Base-by-base conservation (phyloP, 2,329 filamentous ascomycete genomes). In the Penicillium sp. region DNA sequence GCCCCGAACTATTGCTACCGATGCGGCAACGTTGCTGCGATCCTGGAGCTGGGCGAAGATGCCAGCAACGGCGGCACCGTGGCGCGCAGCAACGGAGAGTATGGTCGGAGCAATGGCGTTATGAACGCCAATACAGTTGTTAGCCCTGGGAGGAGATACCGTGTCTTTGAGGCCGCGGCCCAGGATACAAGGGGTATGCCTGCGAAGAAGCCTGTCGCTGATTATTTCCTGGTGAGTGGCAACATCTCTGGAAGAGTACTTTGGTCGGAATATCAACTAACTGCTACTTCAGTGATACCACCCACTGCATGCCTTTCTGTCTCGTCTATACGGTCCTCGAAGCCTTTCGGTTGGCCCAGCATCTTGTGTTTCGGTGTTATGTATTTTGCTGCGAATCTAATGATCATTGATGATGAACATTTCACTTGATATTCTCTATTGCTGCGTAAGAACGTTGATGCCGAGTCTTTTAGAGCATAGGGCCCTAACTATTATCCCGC, bases 161-260 rank as follows among this genome's bases (percentile, higher is more conserved):
- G 92, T 31, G 92, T 98, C 8, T 98, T 98, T 67, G 91, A 97
- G 65, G 93, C 93, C 0, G 93, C 93, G 46, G 91, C 93, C 45
- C 93, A 98, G 74, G 93, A 97, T 70, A 90, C 87, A 1, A 81
- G 93, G 62, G 93, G 93, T 4, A 98, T 98, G 93, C 93, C 93
- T 51, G 93, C 93, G 3, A 98, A 98, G 81, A 97, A 97, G 72
- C 93, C 93, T 3, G 89, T 95, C 46, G 90, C 90, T 12, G 92
- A 97, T 73, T 98, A 97, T 76, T 98, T 98, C 71, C 76, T 98
- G 72, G 72, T 75, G 57, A 64, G 68, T 32, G 25, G 2, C 13
- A 23, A 23, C 25, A 1, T 15, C 9, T 6, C 27, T 23, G 20
- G 7, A n/a, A 25, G 6, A 6, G 9, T 18, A 29, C 25, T 38